Evolutionary conservation across 129 eudicot genomes (phyloP).

Genomic region (Artemisia tridentata): DNA sequence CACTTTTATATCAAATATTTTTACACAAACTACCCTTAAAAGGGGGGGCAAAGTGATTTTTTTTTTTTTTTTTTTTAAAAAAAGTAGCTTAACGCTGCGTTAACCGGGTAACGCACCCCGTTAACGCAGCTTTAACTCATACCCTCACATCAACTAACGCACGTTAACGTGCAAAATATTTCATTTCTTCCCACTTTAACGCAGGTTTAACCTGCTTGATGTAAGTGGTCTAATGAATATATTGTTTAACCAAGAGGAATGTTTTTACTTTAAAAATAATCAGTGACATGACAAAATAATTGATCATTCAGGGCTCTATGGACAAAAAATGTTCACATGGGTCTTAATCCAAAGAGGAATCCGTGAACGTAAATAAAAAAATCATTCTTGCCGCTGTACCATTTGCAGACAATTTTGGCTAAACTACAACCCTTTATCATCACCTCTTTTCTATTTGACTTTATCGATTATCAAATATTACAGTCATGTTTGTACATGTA

Average conservation of each 20-base stretch:
- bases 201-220: too few relatives aligned
- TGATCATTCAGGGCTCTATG: conserved; percentile 20
- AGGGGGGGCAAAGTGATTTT: too few relatives aligned
- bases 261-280: neutral
- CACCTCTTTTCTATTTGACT: conserved; percentile 10
- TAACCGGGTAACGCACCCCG: too few relatives aligned
- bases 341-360: conserved; percentile 18
- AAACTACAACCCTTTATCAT: conserved; percentile 24
- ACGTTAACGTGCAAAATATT: too few relatives aligned
- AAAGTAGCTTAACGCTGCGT: too few relatives aligned
- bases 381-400: conserved; percentile 19
- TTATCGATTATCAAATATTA: neutral
- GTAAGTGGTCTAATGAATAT: neutral
- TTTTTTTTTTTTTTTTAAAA: too few relatives aligned
- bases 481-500: neutral
- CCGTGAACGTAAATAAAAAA: conserved; percentile 29
- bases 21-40: too few relatives aligned
- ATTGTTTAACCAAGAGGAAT: neutral
- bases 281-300: conserved; percentile 28
- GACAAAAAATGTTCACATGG: conserved; percentile 41
- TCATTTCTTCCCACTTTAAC: too few relatives aligned
- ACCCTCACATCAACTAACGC: too few relatives aligned
- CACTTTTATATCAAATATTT: too few relatives aligned
- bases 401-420: conserved; percentile 16
- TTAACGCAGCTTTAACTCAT: too few relatives aligned